Percentiles rank a stretch among this genome's conserved stretches.
Evolutionary conservation across 495 filamentous ascomycete genomes (phyloP).

Genomic region (Cenococcum geophilum): DNA sequence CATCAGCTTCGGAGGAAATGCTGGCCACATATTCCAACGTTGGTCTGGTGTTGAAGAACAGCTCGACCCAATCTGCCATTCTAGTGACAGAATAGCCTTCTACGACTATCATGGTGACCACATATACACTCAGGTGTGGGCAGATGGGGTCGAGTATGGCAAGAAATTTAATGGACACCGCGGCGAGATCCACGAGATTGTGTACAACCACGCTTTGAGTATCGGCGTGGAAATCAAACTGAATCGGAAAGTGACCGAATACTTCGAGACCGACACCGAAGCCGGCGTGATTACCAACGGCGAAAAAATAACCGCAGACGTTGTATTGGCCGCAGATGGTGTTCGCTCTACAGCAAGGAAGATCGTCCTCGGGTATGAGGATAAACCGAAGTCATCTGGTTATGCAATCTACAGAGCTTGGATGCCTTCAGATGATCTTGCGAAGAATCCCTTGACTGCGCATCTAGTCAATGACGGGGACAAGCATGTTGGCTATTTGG

Average conservation of each 20-base stretch:
- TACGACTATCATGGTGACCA: constrained; percentile 41
- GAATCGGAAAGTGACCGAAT: constrained; percentile 52
- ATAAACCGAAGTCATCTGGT: constrained; percentile 53
- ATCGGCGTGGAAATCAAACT: constrained; percentile 54
- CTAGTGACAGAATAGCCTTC: constrained; percentile 41
- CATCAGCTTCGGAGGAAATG: constrained; percentile 26
- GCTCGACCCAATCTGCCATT: constrained; percentile 44
- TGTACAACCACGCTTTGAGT: constrained; percentile 51
- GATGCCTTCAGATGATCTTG: constrained; percentile 32
- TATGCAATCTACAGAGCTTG: constrained; percentile 50
- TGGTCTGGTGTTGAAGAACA: constrained; percentile 25
- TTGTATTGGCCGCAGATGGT: constrained; percentile 58
- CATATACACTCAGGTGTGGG: constrained; percentile 37
- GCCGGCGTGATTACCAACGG: constrained; percentile 51
- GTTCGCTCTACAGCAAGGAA: constrained; percentile 54
- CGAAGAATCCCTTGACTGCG: constrained; percentile 32
- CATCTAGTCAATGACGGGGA: constrained; percentile 31
- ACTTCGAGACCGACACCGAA: constrained; percentile 53
- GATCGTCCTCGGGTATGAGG: constrained; percentile 57
- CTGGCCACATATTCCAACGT: constrained; percentile 21
- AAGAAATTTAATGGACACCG: constrained; percentile 55
- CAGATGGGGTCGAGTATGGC: constrained; percentile 37
- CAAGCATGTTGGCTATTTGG: constrained; percentile 35
- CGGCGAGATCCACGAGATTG: constrained; percentile 56
- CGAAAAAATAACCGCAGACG: constrained; percentile 49